These are phyloP conservation scores for Osmanthus fragrans DNA, from an alignment of 257 asterid genomes.

Conservation along the genomic window DNA sequence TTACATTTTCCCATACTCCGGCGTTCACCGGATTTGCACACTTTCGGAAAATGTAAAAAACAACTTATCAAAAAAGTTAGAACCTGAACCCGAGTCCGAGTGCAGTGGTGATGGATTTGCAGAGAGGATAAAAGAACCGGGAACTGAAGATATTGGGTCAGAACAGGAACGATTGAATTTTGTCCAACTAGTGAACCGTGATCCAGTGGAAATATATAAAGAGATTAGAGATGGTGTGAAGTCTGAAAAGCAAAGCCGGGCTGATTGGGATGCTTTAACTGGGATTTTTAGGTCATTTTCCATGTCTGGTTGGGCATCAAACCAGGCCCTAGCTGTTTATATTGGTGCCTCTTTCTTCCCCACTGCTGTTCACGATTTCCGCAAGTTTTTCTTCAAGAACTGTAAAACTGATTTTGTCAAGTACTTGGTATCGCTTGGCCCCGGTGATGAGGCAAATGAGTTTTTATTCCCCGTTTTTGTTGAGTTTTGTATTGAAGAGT, in stretches of 20 bases:
- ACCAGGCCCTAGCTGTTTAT: conserved; percentile 79
- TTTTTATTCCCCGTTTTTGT: conserved; percentile 82
- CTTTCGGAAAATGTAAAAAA: conserved; percentile 14
- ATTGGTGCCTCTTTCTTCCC: conserved; percentile 82
- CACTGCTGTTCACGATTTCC: conserved; percentile 60
- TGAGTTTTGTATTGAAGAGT: conserved; percentile 80
- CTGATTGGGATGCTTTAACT: conserved; percentile 54
- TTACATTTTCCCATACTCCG: conserved; percentile 21
- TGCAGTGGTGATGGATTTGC: conserved; percentile 28
- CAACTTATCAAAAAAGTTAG: conserved; percentile 14
- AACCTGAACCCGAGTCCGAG: conserved; percentile 22
- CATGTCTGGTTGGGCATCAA: conserved; percentile 77
- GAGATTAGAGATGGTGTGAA: conserved; percentile 43
- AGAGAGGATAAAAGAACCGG: conserved; percentile 16
- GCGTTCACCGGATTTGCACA: conserved; percentile 42
- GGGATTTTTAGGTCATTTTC: conserved; percentile 60
- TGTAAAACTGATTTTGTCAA: conserved; percentile 50
- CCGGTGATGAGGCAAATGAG: conserved; percentile 64
- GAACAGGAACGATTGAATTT: conserved; percentile 34
- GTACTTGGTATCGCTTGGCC: conserved; percentile 66
- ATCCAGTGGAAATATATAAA: conserved; percentile 66
- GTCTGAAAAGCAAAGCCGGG: conserved; percentile 31
- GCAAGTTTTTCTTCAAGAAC: conserved; percentile 52
- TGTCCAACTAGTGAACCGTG: conserved; percentile 30
- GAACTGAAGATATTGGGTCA: conserved; percentile 4